Evolutionary conservation across 2,329 filamentous ascomycete species (phyloP).

Genomic region (Arthroderma sp.): DNA sequence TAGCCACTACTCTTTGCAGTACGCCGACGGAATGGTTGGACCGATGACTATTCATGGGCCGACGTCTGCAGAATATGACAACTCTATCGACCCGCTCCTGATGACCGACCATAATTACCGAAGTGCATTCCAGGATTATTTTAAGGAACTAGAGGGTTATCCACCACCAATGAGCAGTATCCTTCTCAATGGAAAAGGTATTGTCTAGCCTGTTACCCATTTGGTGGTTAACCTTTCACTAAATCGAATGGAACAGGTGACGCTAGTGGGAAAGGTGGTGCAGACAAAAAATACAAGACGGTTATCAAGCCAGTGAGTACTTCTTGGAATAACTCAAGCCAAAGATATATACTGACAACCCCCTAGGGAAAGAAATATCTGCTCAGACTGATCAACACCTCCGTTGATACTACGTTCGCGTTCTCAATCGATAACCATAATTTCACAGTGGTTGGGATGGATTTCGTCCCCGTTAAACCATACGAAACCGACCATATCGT

Average conservation of each 20-base stretch:
- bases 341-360: neutral
- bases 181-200: constrained; percentile 12
- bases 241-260: constrained; percentile 1
- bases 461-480: constrained; percentile 46
- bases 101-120: constrained; percentile 21
- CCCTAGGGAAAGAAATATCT: constrained; percentile 20
- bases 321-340: neutral
- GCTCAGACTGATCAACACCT: constrained; percentile 25
- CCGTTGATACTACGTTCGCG: constrained; percentile 38
- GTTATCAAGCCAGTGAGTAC: constrained; percentile 1
- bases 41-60: constrained; percentile 28
- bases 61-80: constrained; percentile 26
- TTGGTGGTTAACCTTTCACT: constrained; percentile 1
- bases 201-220: neutral
- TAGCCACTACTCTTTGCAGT: constrained; percentile 19
- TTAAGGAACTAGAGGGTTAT: constrained; percentile 2
- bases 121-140: constrained; percentile 7
- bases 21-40: constrained; percentile 20
- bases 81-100: constrained; percentile 23
- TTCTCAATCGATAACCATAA: constrained; percentile 43
- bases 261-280: constrained; percentile 4
- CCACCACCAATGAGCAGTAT: constrained; percentile 13
- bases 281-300: constrained; percentile 1
- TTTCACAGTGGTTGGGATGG: constrained; percentile 44
- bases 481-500: constrained; percentile 37